Percentiles rank a stretch among this genome's conserved stretches.
These are phyloP conservation scores for Diutina scorzettiae DNA, from an alignment of 1,139 yeast species.

Conservation along the genomic window DNA sequence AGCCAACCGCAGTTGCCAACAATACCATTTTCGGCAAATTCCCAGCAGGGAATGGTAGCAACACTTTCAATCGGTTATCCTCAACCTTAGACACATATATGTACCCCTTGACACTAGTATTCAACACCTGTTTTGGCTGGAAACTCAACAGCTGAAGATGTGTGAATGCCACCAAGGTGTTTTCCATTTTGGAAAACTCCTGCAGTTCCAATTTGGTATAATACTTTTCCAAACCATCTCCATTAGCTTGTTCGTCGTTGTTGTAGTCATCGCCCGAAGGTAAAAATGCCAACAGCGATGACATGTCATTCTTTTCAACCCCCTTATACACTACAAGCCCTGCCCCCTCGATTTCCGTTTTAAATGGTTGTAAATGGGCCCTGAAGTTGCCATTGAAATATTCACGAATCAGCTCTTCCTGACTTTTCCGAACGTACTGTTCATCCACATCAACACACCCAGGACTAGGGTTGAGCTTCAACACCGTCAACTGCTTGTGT, in stretches of 20 bases:
- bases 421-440: conserved; percentile 52
- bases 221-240: conserved; percentile 22
- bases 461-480: conserved; percentile 59
- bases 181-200: conserved; percentile 47
- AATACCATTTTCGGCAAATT: conserved; percentile 60
- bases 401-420: conserved; percentile 68
- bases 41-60: conserved; percentile 76
- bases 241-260: conserved; percentile 18
- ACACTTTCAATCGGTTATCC: conserved; percentile 61
- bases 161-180: conserved; percentile 62
- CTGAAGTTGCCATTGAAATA: conserved; percentile 76
- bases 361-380: conserved; percentile 63
- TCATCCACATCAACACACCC: conserved; percentile 71
- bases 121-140: conserved; percentile 35
- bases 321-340: conserved; percentile 29
- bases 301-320: conserved; percentile 25
- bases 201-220: conserved; percentile 31
- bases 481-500: conserved; percentile 25
- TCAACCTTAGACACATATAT: conserved; percentile 40
- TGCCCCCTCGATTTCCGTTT: conserved; percentile 28
- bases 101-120: conserved; percentile 57
- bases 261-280: conserved; percentile 37
- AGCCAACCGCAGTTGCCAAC: conserved; percentile 56
- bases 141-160: conserved; percentile 37
- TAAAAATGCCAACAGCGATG: conserved; percentile 27